Evolutionary conservation across 352 stramenopile genomes (phyloP).

Genomic region (Pythium brassicae): DNA sequence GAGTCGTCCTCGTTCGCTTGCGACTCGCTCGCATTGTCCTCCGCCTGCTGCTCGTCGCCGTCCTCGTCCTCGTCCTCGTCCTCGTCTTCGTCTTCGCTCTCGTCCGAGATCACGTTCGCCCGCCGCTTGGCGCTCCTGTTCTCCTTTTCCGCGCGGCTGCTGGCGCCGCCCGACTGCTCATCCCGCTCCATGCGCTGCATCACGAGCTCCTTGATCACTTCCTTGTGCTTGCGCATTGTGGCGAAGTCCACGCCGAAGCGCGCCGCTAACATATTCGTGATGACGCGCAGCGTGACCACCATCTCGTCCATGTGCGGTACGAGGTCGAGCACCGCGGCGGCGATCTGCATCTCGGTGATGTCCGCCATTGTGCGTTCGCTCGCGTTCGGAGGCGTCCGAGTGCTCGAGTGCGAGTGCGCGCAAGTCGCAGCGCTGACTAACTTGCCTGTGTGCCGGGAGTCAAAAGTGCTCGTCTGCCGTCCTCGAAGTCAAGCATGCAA

Average conservation of each 20-base stretch:
- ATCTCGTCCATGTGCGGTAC: constrained; percentile 53
- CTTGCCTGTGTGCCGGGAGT: too few relatives aligned
- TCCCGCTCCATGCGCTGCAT: constrained; percentile 5
- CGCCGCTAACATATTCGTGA: constrained; percentile 47
- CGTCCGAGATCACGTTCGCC: constrained; percentile 34
- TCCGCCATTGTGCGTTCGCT: constrained; percentile 9
- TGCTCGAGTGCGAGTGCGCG: not conserved
- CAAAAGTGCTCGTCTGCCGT: not conserved
- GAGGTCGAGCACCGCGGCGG: constrained; percentile 35
- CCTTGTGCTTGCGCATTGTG: constrained; percentile 4
- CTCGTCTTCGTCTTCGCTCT: constrained; percentile 15
- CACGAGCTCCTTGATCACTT: constrained; percentile 11
- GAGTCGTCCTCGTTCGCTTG: constrained; percentile 11
- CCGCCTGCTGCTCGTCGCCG: constrained; percentile 6
- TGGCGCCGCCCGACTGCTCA: too few relatives aligned
- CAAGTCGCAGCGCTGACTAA: too few relatives aligned
- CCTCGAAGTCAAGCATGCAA: not conserved
- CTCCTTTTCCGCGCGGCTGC: not conserved
- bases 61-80: constrained; percentile 16
- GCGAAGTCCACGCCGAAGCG: constrained; percentile 37
- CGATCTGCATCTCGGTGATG: constrained; percentile 23
- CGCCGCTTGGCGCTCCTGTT: constrained; percentile 8
- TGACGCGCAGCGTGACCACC: constrained; percentile 37
- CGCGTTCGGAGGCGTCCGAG: not conserved
- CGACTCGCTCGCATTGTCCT: constrained; percentile 18